Conservation (phyloP, 2,329 filamentous ascomycete species). For the Ilyonectria mors-panacis region DNA sequence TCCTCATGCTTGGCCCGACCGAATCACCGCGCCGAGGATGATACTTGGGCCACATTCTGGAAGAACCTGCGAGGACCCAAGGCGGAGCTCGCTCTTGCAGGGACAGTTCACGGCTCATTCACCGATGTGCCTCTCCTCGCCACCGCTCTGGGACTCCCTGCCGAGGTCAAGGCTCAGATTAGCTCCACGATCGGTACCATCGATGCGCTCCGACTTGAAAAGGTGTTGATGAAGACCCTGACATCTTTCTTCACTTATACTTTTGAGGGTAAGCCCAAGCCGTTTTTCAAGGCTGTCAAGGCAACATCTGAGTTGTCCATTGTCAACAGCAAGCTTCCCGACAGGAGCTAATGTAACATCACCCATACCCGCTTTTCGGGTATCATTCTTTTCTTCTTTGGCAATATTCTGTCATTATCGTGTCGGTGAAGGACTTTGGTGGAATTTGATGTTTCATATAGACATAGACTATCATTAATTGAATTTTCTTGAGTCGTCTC, state of each 20-base stretch:
- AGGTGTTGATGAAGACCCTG: conserved; percentile 40
- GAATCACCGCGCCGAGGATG: conserved; percentile 49
- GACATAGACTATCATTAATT: background rate
- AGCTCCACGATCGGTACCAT: conserved; percentile 30
- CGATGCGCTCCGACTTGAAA: conserved; percentile 34
- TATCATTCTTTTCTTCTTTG: background rate
- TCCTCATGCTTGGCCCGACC: conserved; percentile 51
- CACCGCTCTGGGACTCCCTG: conserved; percentile 41
- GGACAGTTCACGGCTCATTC: conserved; percentile 51
- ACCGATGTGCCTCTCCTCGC: conserved; percentile 51
- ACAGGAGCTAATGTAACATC: background rate
- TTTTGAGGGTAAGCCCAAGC: conserved; percentile 27
- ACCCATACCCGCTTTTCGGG: background rate
- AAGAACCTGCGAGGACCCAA: conserved; percentile 44
- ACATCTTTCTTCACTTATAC: conserved; percentile 40
- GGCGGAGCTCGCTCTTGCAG: conserved; percentile 43
- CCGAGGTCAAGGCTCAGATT: background rate
- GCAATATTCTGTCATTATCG: background rate
- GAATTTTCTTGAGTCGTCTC: background rate
- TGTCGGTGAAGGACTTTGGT: background rate
- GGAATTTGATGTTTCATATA: background rate
- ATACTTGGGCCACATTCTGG: conserved; percentile 52
- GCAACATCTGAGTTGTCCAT: conserved; percentile 36
- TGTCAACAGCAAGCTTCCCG: conserved; percentile 34
- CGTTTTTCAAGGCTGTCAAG: conserved; percentile 25